phyloP scores from a whole-genome alignment of 164 flowering plant species.

The Sedum album region DNA sequence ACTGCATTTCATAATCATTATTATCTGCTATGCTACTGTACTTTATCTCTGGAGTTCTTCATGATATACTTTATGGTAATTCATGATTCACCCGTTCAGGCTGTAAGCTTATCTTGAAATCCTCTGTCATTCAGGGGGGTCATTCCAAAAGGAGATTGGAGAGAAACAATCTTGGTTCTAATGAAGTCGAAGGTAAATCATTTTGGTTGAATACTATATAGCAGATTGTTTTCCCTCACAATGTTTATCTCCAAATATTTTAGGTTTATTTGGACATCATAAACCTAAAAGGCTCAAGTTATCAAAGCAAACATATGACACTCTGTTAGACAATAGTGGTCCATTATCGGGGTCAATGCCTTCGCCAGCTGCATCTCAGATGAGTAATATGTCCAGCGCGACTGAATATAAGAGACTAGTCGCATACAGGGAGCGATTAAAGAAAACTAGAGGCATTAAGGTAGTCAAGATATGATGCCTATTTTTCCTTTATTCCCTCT shows the following conservation, averaged over 20 bases:
- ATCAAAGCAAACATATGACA: constrained; percentile 53
- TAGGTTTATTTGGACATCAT: constrained; percentile 62
- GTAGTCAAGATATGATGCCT: constrained; percentile 23
- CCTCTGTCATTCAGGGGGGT: constrained; percentile 32
- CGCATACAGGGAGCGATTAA: constrained; percentile 64
- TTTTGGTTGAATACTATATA: not conserved
- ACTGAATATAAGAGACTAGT: constrained; percentile 62
- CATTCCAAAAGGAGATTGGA: constrained; percentile 54
- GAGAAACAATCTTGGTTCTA: constrained; percentile 54
- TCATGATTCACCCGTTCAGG: not conserved
- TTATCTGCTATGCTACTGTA: not conserved
- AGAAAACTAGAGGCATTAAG: constrained; percentile 65
- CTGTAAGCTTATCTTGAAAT: not conserved
- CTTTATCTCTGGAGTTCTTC: not conserved
- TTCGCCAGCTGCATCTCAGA: constrained; percentile 87
- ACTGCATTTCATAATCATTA: not conserved
- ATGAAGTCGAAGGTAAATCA: constrained; percentile 49
- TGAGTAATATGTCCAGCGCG: constrained; percentile 88
- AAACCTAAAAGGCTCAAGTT: constrained; percentile 66
- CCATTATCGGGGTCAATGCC: constrained; percentile 57
- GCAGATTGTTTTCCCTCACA: not conserved
- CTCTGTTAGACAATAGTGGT: constrained; percentile 42
- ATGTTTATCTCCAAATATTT: constrained; percentile 18
- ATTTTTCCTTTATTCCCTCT: constrained; percentile 9
- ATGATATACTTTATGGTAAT: not conserved